Percentiles rank a stretch among this genome's conserved stretches.
Evolutionary conservation across 306 rosid genomes (phyloP).

Genomic region (Oxytropis ochrocephala): DNA sequence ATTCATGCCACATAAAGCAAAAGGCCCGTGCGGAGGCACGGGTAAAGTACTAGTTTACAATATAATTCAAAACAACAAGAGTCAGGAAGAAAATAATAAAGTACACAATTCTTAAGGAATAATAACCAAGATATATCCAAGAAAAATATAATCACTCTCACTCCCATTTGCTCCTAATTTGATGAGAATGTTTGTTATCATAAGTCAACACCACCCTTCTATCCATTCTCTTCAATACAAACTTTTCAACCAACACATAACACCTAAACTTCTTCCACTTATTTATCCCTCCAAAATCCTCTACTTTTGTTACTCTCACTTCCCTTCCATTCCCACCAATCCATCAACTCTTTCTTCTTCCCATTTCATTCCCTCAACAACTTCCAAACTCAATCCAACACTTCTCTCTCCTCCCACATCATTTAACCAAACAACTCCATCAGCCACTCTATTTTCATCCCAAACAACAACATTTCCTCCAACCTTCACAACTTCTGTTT

Average conservation of each 20-base stretch:
- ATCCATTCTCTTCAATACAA: not conserved
- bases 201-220: not conserved
- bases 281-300: not conserved
- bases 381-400: constrained; percentile 30
- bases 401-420: not conserved
- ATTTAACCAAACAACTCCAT: constrained; percentile 23
- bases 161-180: not conserved
- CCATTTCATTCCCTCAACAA: constrained; percentile 7
- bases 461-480: constrained; percentile 16
- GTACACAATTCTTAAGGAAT: too few species aligned
- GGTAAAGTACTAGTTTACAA: too few species aligned
- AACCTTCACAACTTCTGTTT: constrained; percentile 9
- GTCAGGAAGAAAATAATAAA: too few species aligned
- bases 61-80: too few species aligned
- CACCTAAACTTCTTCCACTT: not conserved
- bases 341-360: constrained; percentile 18
- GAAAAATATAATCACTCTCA: not conserved
- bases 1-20: too few species aligned
- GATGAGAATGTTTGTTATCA: not conserved
- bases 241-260: not conserved
- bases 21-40: too few species aligned
- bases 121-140: too few species aligned
- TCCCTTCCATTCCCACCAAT: not conserved
- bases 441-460: not conserved
- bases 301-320: not conserved